These are phyloP conservation scores for Biancaea sappan DNA, from an alignment of 306 rosid species.

Conservation along the genomic window DNA sequence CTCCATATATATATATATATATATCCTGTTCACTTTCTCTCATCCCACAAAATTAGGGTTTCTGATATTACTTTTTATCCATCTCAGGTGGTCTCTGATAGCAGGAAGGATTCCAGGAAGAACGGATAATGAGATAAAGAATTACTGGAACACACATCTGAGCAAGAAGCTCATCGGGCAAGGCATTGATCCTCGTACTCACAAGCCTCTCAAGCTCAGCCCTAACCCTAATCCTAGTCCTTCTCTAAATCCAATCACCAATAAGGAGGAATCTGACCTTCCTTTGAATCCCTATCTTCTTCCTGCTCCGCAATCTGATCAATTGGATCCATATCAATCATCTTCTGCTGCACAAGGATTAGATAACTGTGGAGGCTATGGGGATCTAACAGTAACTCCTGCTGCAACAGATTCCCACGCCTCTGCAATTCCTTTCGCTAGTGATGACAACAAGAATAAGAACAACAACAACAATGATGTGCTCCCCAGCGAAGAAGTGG, in stretches of 20 bases:
- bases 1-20: background rate
- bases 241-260: background rate
- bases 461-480: background rate
- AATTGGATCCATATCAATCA: background rate
- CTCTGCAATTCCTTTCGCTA: background rate
- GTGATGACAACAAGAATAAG: too few relatives aligned
- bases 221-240: background rate
- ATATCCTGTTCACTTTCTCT: background rate
- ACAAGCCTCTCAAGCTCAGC: slow-evolving; percentile 65
- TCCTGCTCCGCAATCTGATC: background rate
- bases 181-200: slow-evolving; percentile 93
- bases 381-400: background rate
- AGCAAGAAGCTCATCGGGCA: slow-evolving; percentile 87
- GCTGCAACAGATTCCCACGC: too few relatives aligned
- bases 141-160: slow-evolving; percentile 91
- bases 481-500: slow-evolving; percentile 29
- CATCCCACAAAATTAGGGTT: slow-evolving; percentile 1
- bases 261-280: background rate
- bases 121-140: slow-evolving; percentile 88
- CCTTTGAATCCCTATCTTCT: background rate
- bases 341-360: too few relatives aligned
- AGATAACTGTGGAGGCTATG: too few relatives aligned
- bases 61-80: background rate
- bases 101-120: slow-evolving; percentile 96
- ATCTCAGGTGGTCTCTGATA: slow-evolving; percentile 83